A percentile compares a stretch with the other conserved stretches of the same genome.
These are phyloP conservation scores for Sanghuangporus baumii DNA, from an alignment of 1,284 basidiomycete species.

Conservation along the genomic window DNA sequence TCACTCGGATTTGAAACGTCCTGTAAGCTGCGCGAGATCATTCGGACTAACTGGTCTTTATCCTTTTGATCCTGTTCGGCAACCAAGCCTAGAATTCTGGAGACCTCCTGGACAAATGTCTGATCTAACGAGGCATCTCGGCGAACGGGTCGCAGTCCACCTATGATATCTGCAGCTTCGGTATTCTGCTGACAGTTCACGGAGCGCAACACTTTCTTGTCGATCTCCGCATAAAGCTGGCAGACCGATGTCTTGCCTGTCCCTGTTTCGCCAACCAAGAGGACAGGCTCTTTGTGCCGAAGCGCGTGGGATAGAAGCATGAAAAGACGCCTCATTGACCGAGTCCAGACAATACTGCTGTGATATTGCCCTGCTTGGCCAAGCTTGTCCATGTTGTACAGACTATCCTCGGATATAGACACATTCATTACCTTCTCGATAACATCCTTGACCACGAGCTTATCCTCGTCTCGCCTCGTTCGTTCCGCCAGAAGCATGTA, in stretches of 20 bases:
- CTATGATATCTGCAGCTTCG: constrained; percentile 97
- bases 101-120: constrained; percentile 40
- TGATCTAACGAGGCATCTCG: constrained; percentile 56
- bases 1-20: constrained; percentile 26
- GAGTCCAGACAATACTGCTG: constrained; percentile 79
- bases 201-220: constrained; percentile 59
- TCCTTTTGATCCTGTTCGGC: constrained; percentile 27
- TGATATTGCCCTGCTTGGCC: constrained; percentile 22
- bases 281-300: constrained; percentile 88
- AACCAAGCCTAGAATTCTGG: constrained; percentile 36
- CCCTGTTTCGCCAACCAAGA: constrained; percentile 98
- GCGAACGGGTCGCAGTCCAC: constrained; percentile 89
- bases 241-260: constrained; percentile 98
- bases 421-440: constrained; percentile 91
- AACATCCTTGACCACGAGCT: constrained; percentile 84
- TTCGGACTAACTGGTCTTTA: constrained; percentile 31
- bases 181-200: constrained; percentile 99
- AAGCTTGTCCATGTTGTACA: constrained; percentile 59
- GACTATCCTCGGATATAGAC: constrained; percentile 61
- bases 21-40: constrained; percentile 34
- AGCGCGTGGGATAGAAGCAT: constrained; percentile 80
- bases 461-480: constrained; percentile 81
- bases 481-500: constrained; percentile 98
- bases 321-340: constrained; percentile 89
- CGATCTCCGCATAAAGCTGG: constrained; percentile 77